Percentiles rank a stretch among this genome's conserved stretches.
Evolutionary conservation across 441 rosid genomes (phyloP).

Genomic region (Jatropha podagrica): DNA sequence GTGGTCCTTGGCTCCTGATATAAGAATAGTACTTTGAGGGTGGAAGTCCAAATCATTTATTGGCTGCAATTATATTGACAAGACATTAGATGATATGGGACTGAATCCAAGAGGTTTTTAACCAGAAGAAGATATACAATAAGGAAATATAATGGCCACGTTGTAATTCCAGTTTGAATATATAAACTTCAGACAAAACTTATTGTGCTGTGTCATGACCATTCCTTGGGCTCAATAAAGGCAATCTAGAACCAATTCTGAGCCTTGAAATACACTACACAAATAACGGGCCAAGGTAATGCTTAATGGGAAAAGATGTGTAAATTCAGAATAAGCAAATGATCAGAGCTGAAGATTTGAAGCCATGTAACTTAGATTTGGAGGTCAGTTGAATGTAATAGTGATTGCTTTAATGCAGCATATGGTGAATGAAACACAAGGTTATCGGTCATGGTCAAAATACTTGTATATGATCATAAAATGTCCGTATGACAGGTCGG

Average conservation of each 20-base stretch:
- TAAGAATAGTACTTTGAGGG: constrained; percentile 67
- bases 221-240: background rate
- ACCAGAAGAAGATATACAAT: background rate
- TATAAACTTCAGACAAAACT: constrained; percentile 10
- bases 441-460: constrained; percentile 15
- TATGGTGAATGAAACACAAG: constrained; percentile 10
- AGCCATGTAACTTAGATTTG: background rate
- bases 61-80: constrained; percentile 48
- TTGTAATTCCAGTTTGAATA: constrained; percentile 3
- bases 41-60: constrained; percentile 89
- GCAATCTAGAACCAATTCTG: background rate
- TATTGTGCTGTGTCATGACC: background rate
- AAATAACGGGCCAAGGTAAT: background rate
- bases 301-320: background rate
- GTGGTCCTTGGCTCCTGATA: constrained; percentile 79
- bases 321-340: background rate
- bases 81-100: constrained; percentile 22
- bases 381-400: background rate
- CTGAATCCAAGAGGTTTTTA: background rate
- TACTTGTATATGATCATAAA: constrained; percentile 82
- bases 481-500: constrained; percentile 77
- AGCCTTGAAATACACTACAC: background rate
- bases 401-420: background rate
- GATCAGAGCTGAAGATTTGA: background rate
- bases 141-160: constrained; percentile 2